Percentiles rank a stretch among this genome's conserved stretches.
Evolutionary conservation across 2,329 filamentous ascomycete species (phyloP).

Genomic region (Fusarium mangiferae): DNA sequence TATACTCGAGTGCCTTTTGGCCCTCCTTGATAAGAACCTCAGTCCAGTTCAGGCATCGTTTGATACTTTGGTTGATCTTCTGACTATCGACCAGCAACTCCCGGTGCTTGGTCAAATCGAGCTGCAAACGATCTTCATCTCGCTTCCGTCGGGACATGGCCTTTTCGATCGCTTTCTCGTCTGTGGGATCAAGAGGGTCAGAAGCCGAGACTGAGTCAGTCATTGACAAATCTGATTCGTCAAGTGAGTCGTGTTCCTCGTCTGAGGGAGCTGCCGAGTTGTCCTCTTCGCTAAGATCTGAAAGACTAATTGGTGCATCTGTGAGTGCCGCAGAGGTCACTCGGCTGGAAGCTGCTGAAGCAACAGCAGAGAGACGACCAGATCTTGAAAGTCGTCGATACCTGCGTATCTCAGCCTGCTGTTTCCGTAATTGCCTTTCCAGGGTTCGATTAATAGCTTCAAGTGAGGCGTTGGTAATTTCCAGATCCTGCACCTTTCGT

Average conservation of each 20-base stretch:
- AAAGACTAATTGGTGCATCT: conserved; percentile 57
- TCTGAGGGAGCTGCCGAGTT: conserved; percentile 49
- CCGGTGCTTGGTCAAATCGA: conserved; percentile 89
- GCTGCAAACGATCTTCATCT: conserved; percentile 84
- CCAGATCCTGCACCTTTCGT: conserved; percentile 92
- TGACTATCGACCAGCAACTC: conserved; percentile 90
- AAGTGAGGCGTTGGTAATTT: conserved; percentile 95
- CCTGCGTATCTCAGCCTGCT: conserved; percentile 86
- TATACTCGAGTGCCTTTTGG: conserved; percentile 85
- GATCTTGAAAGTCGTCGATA: conserved; percentile 87
- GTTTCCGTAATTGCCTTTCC: conserved; percentile 90
- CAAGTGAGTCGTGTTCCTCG: conserved; percentile 60
- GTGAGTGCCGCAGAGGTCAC: conserved; percentile 57
- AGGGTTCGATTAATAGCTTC: conserved; percentile 94
- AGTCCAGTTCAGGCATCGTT: conserved; percentile 87
- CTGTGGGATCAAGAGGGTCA: conserved; percentile 53
- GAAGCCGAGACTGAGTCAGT: conserved; percentile 47
- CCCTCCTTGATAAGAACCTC: conserved; percentile 91
- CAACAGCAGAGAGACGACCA: conserved; percentile 73
- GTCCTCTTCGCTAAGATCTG: conserved; percentile 58
- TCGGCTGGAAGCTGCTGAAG: conserved; percentile 58
- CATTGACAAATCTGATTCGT: conserved; percentile 63
- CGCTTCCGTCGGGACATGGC: conserved; percentile 64
- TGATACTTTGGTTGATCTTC: conserved; percentile 94
- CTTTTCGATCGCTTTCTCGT: conserved; percentile 44